Base-by-base conservation (phyloP, 2,329 filamentous ascomycete species). In the Neocucurbitaria cava region DNA sequence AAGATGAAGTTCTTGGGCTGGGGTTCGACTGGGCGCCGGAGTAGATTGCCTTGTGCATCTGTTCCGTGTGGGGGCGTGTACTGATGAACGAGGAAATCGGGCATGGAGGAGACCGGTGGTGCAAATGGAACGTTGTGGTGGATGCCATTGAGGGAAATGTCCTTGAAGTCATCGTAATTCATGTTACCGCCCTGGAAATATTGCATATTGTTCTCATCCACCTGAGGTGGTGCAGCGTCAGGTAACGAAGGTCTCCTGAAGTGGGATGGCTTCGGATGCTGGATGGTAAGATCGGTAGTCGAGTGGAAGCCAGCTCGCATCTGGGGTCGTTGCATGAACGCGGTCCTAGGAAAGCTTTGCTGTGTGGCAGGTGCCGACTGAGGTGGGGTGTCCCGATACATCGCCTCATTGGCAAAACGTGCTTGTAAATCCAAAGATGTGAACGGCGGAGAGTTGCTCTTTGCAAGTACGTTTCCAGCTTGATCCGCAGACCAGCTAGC, bases 361-460 rank as follows among this genome's bases (percentile, higher is more conserved):
- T 82, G 80, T n/a, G 75, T 77, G 2, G 80, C 78, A 13, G 80
- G 80, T 33, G 80, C 80, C 23, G 80, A 82, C 57, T 82, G 80
- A 7, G 80, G 80, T 33, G 80, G 80, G 3, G 80, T 81, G 52
- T 81, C 79, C 44, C 78, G 78, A 52, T 76, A 77, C 61, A 68
- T 60, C 61, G 52, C 66, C 17, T 73, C 73, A 36, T 70, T 72
- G 8, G 59, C 56, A 49, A 76, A 58, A 11, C 65, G 65, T 10
- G 64, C 61, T 40, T 75, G 66, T 13, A 70, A 39, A 41, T 76
- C 71, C 38, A 76, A 48, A 11, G 79, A 79, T n/a, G 79, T 80
- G 9, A 74, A 74, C 15, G 79, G 79, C n/a, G 80, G 80, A 21
- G 79, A 81, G 3, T 75, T 73, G 40, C 71, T 71, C 49, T 71